Evolutionary conservation across 768 basidiomycete genomes (phyloP).

Genomic region (Epithele typhae): DNA sequence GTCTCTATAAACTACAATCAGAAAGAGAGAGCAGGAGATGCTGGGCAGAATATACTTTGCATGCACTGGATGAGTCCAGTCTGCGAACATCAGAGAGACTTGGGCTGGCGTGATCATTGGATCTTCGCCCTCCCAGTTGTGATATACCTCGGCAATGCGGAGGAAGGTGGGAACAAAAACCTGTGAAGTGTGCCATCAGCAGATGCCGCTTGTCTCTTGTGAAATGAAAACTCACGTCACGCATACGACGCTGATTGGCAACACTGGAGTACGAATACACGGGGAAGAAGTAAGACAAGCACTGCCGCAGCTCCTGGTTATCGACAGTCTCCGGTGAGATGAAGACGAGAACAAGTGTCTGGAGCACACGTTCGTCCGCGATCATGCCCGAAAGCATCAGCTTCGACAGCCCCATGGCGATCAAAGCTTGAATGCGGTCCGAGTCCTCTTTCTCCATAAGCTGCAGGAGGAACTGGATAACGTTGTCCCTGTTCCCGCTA

Average conservation of each 20-base stretch:
- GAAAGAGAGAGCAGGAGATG: slow-evolving; percentile 3
- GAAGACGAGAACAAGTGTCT: slow-evolving; percentile 54
- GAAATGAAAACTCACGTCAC: slow-evolving; percentile 42
- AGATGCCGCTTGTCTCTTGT: not conserved
- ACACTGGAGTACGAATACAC: slow-evolving; percentile 81
- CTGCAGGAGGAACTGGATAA: slow-evolving; percentile 64
- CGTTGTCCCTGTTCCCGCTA: slow-evolving; percentile 39
- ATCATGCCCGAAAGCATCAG: slow-evolving; percentile 76
- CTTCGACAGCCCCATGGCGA: slow-evolving; percentile 83
- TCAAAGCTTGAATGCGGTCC: slow-evolving; percentile 61
- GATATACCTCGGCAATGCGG: slow-evolving; percentile 50
- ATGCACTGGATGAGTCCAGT: slow-evolving; percentile 87
- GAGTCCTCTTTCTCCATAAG: slow-evolving; percentile 51
- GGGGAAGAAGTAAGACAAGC: slow-evolving; percentile 81
- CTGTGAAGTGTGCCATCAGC: slow-evolving; percentile 45
- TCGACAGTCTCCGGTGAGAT: slow-evolving; percentile 75
- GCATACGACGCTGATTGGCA: slow-evolving; percentile 70
- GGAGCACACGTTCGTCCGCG: slow-evolving; percentile 60
- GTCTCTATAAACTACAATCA: too few species aligned
- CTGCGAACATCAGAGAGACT: slow-evolving; percentile 73
- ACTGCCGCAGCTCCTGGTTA: slow-evolving; percentile 84
- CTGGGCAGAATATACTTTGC: slow-evolving; percentile 42
- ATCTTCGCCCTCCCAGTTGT: slow-evolving; percentile 66
- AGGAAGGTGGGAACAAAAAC: slow-evolving; percentile 69
- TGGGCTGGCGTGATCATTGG: slow-evolving; percentile 71